These are phyloP conservation scores for Eragrostis nindensis DNA, from an alignment of 176 grass and related monocot genomes.

Conservation along the genomic window DNA sequence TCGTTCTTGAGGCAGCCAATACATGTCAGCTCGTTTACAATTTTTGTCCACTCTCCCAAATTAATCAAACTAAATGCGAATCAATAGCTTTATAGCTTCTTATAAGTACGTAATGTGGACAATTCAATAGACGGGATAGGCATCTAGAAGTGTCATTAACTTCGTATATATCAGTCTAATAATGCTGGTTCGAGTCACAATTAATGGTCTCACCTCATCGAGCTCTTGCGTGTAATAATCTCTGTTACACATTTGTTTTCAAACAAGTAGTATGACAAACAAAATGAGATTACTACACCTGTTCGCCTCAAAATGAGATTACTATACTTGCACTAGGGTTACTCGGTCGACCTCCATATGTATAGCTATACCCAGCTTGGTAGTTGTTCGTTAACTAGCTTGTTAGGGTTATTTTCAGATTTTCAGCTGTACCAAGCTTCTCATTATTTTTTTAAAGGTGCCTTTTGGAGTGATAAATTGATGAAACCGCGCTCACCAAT, in stretches of 20 bases:
- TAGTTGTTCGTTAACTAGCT: background rate
- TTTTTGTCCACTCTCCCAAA: background rate
- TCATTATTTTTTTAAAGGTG: no score
- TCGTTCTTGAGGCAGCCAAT: background rate
- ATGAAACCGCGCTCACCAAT: background rate
- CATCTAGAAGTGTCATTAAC: conserved; percentile 19
- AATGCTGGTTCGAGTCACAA: conserved; percentile 16
- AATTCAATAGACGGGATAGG: conserved; percentile 24
- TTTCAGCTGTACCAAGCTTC: background rate
- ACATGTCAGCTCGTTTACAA: background rate
- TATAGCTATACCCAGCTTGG: background rate
- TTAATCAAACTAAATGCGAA: background rate
- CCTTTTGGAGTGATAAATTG: background rate
- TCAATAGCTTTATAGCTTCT: background rate
- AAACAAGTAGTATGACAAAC: background rate
- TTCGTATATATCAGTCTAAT: background rate
- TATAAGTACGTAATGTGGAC: background rate
- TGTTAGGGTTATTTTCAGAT: background rate
- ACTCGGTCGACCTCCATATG: background rate
- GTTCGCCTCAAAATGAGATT: no score
- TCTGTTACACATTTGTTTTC: conserved; percentile 5
- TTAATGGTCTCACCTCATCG: background rate
- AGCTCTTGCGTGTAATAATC: conserved; percentile 35
- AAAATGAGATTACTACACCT: no score
- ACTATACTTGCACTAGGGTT: background rate